These are phyloP conservation scores for Galeopsis tetrahit DNA, from an alignment of 257 asterid genomes.

Conservation along the genomic window DNA sequence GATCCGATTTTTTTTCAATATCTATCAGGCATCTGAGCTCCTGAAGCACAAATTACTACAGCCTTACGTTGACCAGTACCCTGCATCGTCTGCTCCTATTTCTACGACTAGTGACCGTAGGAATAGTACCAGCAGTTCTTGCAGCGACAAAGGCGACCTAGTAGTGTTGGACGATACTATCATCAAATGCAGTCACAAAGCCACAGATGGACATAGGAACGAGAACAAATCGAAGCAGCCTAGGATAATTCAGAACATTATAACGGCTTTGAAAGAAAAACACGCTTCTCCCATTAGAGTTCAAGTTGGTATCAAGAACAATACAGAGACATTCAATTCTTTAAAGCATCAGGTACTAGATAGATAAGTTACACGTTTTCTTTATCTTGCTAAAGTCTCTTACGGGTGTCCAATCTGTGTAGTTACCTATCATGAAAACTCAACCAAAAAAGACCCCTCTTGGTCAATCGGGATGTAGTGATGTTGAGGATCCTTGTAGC, in stretches of 20 bases:
- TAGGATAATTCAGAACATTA: constrained; percentile 57
- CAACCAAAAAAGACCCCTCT: constrained; percentile 64
- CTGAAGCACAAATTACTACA: constrained; percentile 75
- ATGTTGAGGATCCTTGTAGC: constrained; percentile 39
- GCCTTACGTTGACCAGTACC: constrained; percentile 67
- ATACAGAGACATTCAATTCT: constrained; percentile 46
- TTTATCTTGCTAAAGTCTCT: background rate
- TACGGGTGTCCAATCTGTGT: constrained; percentile 30
- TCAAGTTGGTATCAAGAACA: constrained; percentile 36
- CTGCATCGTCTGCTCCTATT: constrained; percentile 49
- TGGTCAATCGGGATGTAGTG: constrained; percentile 36
- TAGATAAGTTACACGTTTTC: background rate
- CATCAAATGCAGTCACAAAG: constrained; percentile 40
- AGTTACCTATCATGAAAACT: constrained; percentile 63
- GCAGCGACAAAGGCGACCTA: constrained; percentile 73
- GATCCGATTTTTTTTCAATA: constrained; percentile 17
- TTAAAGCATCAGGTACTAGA: constrained; percentile 70
- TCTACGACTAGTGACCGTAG: constrained; percentile 33
- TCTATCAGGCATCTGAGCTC: constrained; percentile 75
- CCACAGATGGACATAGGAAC: constrained; percentile 38
- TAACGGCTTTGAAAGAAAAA: constrained; percentile 75
- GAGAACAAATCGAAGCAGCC: constrained; percentile 60
- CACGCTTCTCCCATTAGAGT: constrained; percentile 64
- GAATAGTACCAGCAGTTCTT: constrained; percentile 73
- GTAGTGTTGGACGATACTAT: constrained; percentile 44